Base-by-base conservation (phyloP, 1,139 yeast genomes). In the Sugiyamaella sp. region DNA sequence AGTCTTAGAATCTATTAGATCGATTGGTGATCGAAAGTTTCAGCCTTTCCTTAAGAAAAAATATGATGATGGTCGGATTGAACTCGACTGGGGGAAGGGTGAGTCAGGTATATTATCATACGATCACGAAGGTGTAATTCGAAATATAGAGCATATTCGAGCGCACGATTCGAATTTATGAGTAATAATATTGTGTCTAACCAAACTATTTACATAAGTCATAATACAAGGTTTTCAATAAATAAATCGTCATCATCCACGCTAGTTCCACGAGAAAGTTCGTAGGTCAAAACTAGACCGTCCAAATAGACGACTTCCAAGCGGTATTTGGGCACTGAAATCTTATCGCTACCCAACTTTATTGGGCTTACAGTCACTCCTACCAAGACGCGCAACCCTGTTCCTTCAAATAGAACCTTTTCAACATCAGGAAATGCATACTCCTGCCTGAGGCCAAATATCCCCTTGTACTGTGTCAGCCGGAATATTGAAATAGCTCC, bases 401-500 rank as follows among this genome's bases (percentile, higher is more conserved):
- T 51, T 1, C 59, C 57, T 25, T 55, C 58, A 44, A 50, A 57
- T 10, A 55, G 48, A 19, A 58, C 52, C 41, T 55, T 56, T 32
- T 60, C 61, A 2, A 60, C 58, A 21, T 58, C 62, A 1, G 73
- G 72, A 49, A 84, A 75, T 1, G 80, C 64, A 58, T 74, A 77
- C 62, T 85, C 91, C 60, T 83, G 87, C 42, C 90, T 70, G 76
- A 85, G 73, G 1, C 82, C 81, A 59, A 71, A 76, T 0, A 84
- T 65, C 0, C 89, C 89, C 25, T 84, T 67, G 63, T 76, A 76
- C 48, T 75, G 73, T 24, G 86, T 82, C 40, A 85, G 64, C 39
- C 91, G 67, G 69, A 84, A 76, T 0, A 85, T 68, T 0, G 84
- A 68, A 4, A 82, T 76, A n/a, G 78, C 66, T 0, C 90, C 89